Evolutionary conservation across 106 monocot genomes (phyloP), one percentile per base, ranked within the genome.

Genomic region (Triglochin maritima): DNA sequence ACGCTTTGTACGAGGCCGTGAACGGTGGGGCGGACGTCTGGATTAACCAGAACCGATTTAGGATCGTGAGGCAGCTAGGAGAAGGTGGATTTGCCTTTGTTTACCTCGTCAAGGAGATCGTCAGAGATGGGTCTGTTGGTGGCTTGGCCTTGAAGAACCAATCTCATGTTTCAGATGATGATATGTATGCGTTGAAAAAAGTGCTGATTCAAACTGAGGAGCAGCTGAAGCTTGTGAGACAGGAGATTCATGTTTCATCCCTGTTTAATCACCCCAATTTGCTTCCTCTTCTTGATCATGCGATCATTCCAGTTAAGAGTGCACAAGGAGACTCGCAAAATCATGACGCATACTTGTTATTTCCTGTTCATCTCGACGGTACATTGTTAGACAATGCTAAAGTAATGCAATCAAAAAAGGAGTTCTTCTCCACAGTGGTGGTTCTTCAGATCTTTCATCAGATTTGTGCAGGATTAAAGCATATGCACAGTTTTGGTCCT

Each of bases 401-500:
- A 60, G 44, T 45, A 17, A 78, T 78, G 77, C 77, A 71, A 52
- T 50, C 71, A 15, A 78, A 71, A 51, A 78, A 78, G 60, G 77
- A 78, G 48, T 78, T 78, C 58, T 71, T 66, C 45, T 46, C 77
- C 17, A 78, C 77, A 60, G 15, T 66, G 44, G 46, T 29, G 44
- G 77, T 78, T 42, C 77, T 78, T 66, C 71, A 78, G 59, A 71
- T 78, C 45, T 71, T 78, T 59, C 65, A 65, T 11, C 84, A 99
- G 98, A 77, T 99, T 70, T 99, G 98, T 85, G 88, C 74, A 79
- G 98, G 92, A 71, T 72, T 99, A 51, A 84, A 92, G 70, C 86
- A 92, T 56, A 99, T 99, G 98, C 98, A 99, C 60, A 82, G 67
- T 77, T 86, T 82, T 84, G 89, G 92, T 77, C 98, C 98, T 57